Percentiles rank a stretch among this genome's conserved stretches.
Evolutionary conservation across 2,329 filamentous ascomycete species (phyloP).

Genomic region (Hymenotorrendiella dingleyae): DNA sequence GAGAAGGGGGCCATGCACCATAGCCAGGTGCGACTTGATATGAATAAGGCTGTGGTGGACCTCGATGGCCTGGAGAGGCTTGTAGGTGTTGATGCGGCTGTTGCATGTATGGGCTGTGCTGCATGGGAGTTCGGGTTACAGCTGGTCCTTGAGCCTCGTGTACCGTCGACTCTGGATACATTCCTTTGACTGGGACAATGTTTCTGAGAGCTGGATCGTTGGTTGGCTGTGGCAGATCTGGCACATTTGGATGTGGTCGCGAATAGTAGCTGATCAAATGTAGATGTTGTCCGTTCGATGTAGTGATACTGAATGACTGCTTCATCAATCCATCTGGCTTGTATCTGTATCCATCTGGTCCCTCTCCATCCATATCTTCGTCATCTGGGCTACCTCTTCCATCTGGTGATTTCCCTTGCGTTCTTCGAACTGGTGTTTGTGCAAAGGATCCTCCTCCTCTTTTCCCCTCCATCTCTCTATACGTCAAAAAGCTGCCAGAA

Average conservation of each 20-base stretch:
- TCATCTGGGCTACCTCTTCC: slow-evolving; percentile 77
- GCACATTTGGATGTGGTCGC: slow-evolving; percentile 65
- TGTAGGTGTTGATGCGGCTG: slow-evolving; percentile 33
- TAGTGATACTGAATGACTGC: slow-evolving; percentile 99
- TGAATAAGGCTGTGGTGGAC: slow-evolving; percentile 35
- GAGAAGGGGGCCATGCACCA: slow-evolving; percentile 48
- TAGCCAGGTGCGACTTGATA: slow-evolving; percentile 38
- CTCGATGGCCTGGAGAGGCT: slow-evolving; percentile 31
- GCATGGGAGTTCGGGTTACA: slow-evolving; percentile 70
- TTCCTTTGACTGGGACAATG: slow-evolving; percentile 83
- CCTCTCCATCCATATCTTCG: slow-evolving; percentile 62
- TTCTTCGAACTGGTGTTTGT: slow-evolving; percentile 46
- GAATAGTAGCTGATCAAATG: slow-evolving; percentile 98
- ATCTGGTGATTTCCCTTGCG: slow-evolving; percentile 73
- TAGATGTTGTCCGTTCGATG: slow-evolving; percentile 80
- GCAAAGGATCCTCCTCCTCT: slow-evolving; percentile 71
- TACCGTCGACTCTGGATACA: slow-evolving; percentile 95
- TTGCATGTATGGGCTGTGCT: slow-evolving; percentile 39
- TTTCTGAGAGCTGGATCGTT: slow-evolving; percentile 73
- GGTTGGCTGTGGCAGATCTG: slow-evolving; percentile 73
- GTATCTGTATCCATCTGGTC: slow-evolving; percentile 84
- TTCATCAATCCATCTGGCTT: slow-evolving; percentile 98
- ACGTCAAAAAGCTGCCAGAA: slow-evolving; percentile 94
- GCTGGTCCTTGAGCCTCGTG: slow-evolving; percentile 79
- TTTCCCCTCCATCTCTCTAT: slow-evolving; percentile 98